Conservation (phyloP, 768 basidiomycete genomes). For the Fibroporia radiculosa region DNA sequence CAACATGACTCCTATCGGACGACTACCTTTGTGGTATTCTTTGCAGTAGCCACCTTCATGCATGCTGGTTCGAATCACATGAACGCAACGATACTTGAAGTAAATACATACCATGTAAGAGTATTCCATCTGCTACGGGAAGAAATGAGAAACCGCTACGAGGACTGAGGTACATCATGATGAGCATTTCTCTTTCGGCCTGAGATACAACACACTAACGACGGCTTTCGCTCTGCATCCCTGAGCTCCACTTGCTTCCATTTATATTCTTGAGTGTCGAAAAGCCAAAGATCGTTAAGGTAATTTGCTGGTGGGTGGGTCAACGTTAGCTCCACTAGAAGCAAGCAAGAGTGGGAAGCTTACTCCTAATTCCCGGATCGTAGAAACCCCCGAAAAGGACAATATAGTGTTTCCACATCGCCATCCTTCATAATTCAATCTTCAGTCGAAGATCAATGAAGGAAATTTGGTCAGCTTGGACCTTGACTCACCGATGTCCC, state of each 20-base stretch:
- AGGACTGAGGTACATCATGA: slow-evolving; percentile 33
- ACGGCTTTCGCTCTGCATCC: slow-evolving; percentile 64
- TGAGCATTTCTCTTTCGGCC: no score
- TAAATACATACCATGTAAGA: slow-evolving; percentile 56
- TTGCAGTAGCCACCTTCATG: slow-evolving; percentile 80
- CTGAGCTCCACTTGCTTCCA: slow-evolving; percentile 76
- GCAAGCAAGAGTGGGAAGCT: neutral
- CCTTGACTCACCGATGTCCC: slow-evolving; percentile 69
- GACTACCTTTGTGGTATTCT: slow-evolving; percentile 80
- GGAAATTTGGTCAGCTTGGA: slow-evolving; percentile 26
- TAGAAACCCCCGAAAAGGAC: slow-evolving; percentile 89
- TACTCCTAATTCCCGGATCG: slow-evolving; percentile 79
- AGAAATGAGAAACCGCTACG: slow-evolving; percentile 84
- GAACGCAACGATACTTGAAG: neutral
- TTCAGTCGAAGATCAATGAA: neutral
- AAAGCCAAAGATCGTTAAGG: slow-evolving; percentile 78
- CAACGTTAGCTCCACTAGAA: neutral
- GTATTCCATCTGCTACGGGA: slow-evolving; percentile 65
- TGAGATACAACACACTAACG: slow-evolving; percentile 39
- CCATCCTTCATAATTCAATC: neutral
- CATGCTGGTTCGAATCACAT: neutral
- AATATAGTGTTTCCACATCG: slow-evolving; percentile 61
- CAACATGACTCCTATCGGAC: slow-evolving; percentile 78
- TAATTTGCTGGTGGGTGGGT: slow-evolving; percentile 53
- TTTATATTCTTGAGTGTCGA: slow-evolving; percentile 79